Conservation (phyloP, 495 filamentous ascomycete genomes). For the Xylaria scruposa region DNA sequence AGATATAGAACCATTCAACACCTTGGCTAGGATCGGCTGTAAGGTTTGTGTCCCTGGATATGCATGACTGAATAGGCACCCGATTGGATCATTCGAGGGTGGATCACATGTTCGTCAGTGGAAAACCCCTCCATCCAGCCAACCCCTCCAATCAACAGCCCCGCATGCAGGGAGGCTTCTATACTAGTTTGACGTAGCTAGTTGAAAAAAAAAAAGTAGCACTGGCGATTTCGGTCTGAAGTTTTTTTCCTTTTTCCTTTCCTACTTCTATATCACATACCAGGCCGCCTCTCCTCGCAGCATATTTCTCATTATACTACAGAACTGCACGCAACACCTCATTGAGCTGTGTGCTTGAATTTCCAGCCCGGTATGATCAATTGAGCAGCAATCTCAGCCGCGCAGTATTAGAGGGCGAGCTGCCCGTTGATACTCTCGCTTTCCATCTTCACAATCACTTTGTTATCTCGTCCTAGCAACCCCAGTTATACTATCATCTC, state of each 20-base stretch:
- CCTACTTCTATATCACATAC: constrained; percentile 13
- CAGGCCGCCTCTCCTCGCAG: not conserved
- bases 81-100: constrained; percentile 19
- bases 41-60: constrained; percentile 3
- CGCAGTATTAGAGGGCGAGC: constrained; percentile 23
- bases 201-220: constrained; percentile 21
- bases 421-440: constrained; percentile 13
- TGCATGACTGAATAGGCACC: not conserved
- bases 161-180: constrained; percentile 21
- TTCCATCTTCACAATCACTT: constrained; percentile 10
- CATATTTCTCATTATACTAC: not conserved
- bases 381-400: constrained; percentile 22
- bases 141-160: constrained; percentile 25
- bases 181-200: constrained; percentile 27
- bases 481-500: constrained; percentile 1
- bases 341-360: not conserved
- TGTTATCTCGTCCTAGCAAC: not conserved
- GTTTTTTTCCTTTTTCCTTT: constrained; percentile 16
- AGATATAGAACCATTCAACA: not conserved
- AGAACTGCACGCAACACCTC: constrained; percentile 5
- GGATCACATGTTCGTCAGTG: constrained; percentile 14
- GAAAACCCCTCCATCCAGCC: constrained; percentile 23
- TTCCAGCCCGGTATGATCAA: constrained; percentile 20
- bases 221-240: constrained; percentile 21
- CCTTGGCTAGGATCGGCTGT: constrained; percentile 14